Base-by-base conservation (phyloP, 2,329 filamentous ascomycete genomes). In the Penicillium sp. region DNA sequence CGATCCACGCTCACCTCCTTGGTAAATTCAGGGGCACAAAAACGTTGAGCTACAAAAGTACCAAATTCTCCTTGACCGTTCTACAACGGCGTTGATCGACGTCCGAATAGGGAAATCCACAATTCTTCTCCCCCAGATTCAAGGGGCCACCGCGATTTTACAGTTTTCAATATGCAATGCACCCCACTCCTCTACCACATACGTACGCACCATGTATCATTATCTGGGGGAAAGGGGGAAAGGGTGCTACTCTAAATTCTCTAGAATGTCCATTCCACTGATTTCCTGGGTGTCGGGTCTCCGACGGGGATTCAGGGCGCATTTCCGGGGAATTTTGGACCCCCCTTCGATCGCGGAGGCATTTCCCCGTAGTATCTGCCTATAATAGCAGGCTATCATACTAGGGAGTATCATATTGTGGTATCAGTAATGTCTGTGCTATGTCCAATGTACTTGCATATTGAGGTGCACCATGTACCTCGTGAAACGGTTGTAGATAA, bases 121-220 rank as follows among this genome's bases (percentile, higher is more conserved):
- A 47, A 53, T 56, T 44, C 22, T 49, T 48, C 43, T 54, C 44
- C 59, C 59, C 59, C 58, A 36, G 57, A 61, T 60, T 60, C 58
- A 61, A 61, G 59, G 59, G 59, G 58, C 38, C 11, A 44, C 50
- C 35, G 33, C 19, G 28, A 37, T 25, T 47, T 17, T 28, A 53
- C 52, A 54, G 58, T 58, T 54, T 50, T 35, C 47, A 54, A 50
- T 50, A 44, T 55, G 51, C 51, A 38, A 58, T 56, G 52, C 45
- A 45, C 52, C 31, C 42, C 41, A 44, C 42, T 42, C 46, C 41
- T 38, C 36, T 41, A 38, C 30, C 44, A 44, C 45, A 40, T 30
- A 45, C 31, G 38, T 31, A 42, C 30, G 31, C 14, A 36, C 33
- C 17, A 43, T 35, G 11, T 30, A 25, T n/a, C 16, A 36, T 35